Evolutionary conservation across 2,329 filamentous ascomycete species (phyloP), one percentile per base, ranked within the genome.

Genomic region (Cladosporium austrohemisphaericum): DNA sequence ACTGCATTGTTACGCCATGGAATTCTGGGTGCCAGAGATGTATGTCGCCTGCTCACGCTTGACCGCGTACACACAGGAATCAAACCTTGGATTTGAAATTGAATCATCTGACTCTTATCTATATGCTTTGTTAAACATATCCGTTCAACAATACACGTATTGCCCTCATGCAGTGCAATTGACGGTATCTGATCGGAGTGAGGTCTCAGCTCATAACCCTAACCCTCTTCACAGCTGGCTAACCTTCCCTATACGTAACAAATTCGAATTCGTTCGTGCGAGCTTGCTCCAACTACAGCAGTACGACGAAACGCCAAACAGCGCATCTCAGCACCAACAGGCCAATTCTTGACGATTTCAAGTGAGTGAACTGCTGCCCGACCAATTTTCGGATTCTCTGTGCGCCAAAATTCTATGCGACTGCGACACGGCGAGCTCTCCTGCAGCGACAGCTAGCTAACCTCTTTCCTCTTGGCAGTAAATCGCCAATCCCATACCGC

Each of bases 301-400:
- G 52, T 49, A 56, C 49, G 54, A 56, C 49, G 54, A 56, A 51
- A 44, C 52, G 49, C 47, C 47, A 46, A 41, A 47, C 41, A 29
- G 35, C 18, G 35, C 33, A 31, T 48, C 19, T 31, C 37, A 50
- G 36, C 37, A 53, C 43, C 35, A 54, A 49, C 49, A 44, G 52
- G 52, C 51, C 47, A 47, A 48, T 23, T 49, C 37, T 41, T 52
- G 55, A 56, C 52, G 52, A 51, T 55, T 36, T 38, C 10, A 31
- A 38, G 32, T 46, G 22, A 41, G 22, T 28, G 18, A 36, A 41
- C 19, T 33, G 11, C 26, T 35, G 33, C 33, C 32, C 38, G 9
- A 13, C 10, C 11, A 11, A 16, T 28, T 19, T 6, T 6, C 6
- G 9, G 23, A 28, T 18, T 11, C 19, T 10, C 16, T 14, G 10